Conservation (phyloP, 2,329 filamentous ascomycete genomes). For the Monascus ruber region DNA sequence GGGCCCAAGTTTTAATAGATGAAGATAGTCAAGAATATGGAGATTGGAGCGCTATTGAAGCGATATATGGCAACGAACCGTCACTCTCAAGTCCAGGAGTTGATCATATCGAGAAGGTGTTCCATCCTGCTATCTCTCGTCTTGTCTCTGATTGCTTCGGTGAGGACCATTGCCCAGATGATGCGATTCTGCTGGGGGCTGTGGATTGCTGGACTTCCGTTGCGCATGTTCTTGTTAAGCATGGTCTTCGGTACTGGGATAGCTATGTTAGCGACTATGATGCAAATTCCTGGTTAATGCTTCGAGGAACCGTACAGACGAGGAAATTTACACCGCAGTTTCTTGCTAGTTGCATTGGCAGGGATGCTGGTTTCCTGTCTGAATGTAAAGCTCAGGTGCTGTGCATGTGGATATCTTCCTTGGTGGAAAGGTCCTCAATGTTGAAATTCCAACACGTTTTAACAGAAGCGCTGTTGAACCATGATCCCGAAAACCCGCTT, state of each 20-base stretch:
- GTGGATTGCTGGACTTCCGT: constrained; percentile 46
- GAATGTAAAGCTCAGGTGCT: constrained; percentile 40
- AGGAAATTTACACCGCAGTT: constrained; percentile 38
- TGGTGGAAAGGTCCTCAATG: constrained; percentile 49
- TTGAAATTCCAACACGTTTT: constrained; percentile 51
- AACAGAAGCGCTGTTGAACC: constrained; percentile 43
- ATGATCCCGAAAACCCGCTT: constrained; percentile 35
- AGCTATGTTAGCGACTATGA: constrained; percentile 46
- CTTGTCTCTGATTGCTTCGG: constrained; percentile 53
- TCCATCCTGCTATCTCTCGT: constrained; percentile 40
- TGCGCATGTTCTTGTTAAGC: constrained; percentile 37
- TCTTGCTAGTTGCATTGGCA: constrained; percentile 33
- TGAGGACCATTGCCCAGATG: constrained; percentile 44
- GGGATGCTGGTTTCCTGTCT: constrained; percentile 28
- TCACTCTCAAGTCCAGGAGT: constrained; percentile 13
- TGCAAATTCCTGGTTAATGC: constrained; percentile 36
- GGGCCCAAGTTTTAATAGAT: constrained; percentile 22
- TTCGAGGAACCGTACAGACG: constrained; percentile 37
- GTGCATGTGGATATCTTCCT: constrained; percentile 41
- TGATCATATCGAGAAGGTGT: constrained; percentile 27
- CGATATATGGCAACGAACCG: constrained; percentile 24
- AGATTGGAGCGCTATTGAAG: constrained; percentile 45
- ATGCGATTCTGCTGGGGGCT: constrained; percentile 40
- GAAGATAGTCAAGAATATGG: constrained; percentile 57
- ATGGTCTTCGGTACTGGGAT: constrained; percentile 40